Evolutionary conservation across 2,329 filamentous ascomycete species (phyloP).

Genomic region (Pestalotiopsis fici): DNA sequence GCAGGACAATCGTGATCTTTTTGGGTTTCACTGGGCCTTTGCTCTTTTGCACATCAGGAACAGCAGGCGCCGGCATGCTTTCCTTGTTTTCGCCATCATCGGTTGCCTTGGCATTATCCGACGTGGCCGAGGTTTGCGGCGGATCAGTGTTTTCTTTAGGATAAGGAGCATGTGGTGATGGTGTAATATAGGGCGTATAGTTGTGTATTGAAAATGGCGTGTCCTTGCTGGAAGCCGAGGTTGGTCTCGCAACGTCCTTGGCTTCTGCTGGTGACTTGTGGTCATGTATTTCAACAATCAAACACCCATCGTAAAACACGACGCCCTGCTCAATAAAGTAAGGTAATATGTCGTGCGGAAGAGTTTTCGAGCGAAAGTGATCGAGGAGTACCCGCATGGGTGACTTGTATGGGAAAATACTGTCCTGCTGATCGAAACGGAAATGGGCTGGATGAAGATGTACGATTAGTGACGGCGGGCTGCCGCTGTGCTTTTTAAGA

Average conservation of each 20-base stretch:
- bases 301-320: constrained; percentile 87
- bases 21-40: constrained; percentile 58
- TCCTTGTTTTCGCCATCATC: constrained; percentile 56
- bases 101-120: constrained; percentile 37
- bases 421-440: constrained; percentile 90
- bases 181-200: constrained; percentile 85
- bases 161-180: constrained; percentile 81
- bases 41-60: constrained; percentile 43
- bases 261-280: constrained; percentile 68
- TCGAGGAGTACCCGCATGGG: constrained; percentile 84
- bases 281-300: constrained; percentile 94
- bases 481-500: constrained; percentile 76
- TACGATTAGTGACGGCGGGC: constrained; percentile 79
- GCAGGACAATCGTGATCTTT: constrained; percentile 78
- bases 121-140: constrained; percentile 17
- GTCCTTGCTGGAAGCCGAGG: constrained; percentile 60
- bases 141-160: constrained; percentile 51
- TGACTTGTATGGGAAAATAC: constrained; percentile 88
- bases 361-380: constrained; percentile 72
- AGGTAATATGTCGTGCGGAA: constrained; percentile 87
- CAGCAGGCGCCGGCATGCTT: constrained; percentile 55
- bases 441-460: constrained; percentile 87
- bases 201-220: constrained; percentile 87
- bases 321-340: constrained; percentile 73
- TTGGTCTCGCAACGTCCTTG: constrained; percentile 58